A percentile compares a stretch with the other conserved stretches of the same genome.
phyloP scores from a whole-genome alignment of 495 filamentous ascomycete species.

The Xylaria grammica region DNA sequence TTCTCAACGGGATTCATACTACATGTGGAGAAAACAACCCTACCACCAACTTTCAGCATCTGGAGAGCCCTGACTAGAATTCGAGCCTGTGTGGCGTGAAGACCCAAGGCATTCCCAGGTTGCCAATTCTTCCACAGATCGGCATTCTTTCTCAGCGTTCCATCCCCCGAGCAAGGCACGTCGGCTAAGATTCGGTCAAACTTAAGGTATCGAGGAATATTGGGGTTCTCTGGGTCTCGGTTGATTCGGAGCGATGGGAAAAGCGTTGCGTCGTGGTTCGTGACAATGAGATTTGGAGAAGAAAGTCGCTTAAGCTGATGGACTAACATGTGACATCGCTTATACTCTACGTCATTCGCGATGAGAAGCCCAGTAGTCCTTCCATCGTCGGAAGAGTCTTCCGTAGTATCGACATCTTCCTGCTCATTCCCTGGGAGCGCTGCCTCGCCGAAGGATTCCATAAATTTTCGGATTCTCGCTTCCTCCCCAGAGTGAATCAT shows the following conservation, averaged over 20 bases:
- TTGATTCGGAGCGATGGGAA: slow-evolving; percentile 88
- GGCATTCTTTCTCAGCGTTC: slow-evolving; percentile 87
- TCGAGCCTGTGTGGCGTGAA: slow-evolving; percentile 81
- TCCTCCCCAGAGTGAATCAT: slow-evolving; percentile 93
- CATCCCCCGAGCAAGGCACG: slow-evolving; percentile 96
- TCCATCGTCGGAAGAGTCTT: slow-evolving; percentile 75
- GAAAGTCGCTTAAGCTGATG: slow-evolving; percentile 97
- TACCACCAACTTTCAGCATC: slow-evolving; percentile 93
- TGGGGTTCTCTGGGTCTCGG: slow-evolving; percentile 54
- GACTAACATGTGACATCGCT: slow-evolving; percentile 92
- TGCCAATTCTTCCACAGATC: slow-evolving; percentile 95
- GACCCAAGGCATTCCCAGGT: slow-evolving; percentile 79
- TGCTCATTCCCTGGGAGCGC: slow-evolving; percentile 53
- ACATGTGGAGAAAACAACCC: slow-evolving; percentile 96
- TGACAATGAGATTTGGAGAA: slow-evolving; percentile 95
- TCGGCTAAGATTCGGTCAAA: slow-evolving; percentile 97
- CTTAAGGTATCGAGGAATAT: slow-evolving; percentile 78
- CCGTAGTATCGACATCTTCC: slow-evolving; percentile 53
- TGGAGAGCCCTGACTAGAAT: slow-evolving; percentile 93
- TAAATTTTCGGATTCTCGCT: slow-evolving; percentile 68
- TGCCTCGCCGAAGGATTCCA: slow-evolving; percentile 57
- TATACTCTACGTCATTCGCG: slow-evolving; percentile 95
- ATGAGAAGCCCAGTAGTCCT: slow-evolving; percentile 88
- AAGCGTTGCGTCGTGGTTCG: slow-evolving; percentile 96
- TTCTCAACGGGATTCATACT: slow-evolving; percentile 98